Evolutionary conservation across 2,329 filamentous ascomycete genomes (phyloP), one percentile per base, ranked within the genome.

Genomic region (Akanthomyces muscarius): DNA sequence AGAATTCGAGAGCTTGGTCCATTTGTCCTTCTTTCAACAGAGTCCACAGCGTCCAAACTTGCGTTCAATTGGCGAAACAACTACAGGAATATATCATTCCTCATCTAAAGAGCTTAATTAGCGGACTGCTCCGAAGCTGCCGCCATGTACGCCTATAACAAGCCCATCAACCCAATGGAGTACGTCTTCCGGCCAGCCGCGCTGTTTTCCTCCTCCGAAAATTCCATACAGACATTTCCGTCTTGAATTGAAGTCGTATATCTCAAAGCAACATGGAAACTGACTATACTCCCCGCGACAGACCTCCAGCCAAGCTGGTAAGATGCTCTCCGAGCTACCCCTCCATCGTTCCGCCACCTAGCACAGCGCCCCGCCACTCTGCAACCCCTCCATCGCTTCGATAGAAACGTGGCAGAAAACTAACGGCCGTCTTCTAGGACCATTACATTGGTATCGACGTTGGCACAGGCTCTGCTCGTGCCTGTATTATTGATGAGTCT

Each of bases 381-480:
- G 10, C n/a, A 25, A 21, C 4, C 7, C 4, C 42, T 14, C 36
- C 10, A 10, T 47, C 8, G 7, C 25, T 60, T 21, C 30, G 11
- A n/a, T 61, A 61, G 61, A 45, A 23, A 14, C 30, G 23, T 4
- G 14, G 5, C 25, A 28, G 3, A 21, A n/a, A 30, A 13, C 36
- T 68, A 21, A 64, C 16, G 3, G 5, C 2, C 2, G 18, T n/a
- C 48, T 5, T 36, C 1, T 65, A 86, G 77, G 82, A 86, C 65
- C 81, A 87, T 70, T 88, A 84, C 71, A 85, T 98, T 72, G 94
- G 94, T 65, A 91, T 99, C 69, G 95, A 99, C 78, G 94, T 99
- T 57, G 95, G 95, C 59, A 99, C 95, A 23, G 95, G 95, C 62
- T 97, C 92, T 74, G 95, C 94, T 45, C 87, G 95, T 73, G 95